A percentile compares a stretch with the other conserved stretches of the same genome.
phyloP scores from a whole-genome alignment of 2,329 filamentous ascomycete genomes.

The Fusarium sp. region DNA sequence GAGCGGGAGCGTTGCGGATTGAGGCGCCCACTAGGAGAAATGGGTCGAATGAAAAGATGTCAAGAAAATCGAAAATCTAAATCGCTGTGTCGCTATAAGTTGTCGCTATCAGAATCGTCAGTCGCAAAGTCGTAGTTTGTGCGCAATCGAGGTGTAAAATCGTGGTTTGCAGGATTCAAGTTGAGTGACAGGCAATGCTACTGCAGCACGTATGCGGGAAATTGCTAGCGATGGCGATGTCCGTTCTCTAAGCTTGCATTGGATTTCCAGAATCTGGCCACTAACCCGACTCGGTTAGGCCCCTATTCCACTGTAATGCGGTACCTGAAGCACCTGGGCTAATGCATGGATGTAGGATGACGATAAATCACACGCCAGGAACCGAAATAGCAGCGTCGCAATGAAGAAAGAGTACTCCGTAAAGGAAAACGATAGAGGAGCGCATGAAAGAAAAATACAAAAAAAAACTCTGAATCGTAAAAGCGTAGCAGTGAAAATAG shows the following conservation, averaged over 20 bases:
- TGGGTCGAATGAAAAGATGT: conserved; percentile 6
- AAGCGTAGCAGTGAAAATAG: conserved; percentile 9
- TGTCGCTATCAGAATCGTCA: conserved; percentile 20
- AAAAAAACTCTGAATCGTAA: conserved; percentile 4
- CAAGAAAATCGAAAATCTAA: conserved; percentile 3
- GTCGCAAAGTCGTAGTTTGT: conserved; percentile 16
- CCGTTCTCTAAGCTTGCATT: conserved; percentile 44
- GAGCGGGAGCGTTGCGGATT: conserved; percentile 18
- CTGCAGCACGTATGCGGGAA: conserved; percentile 54
- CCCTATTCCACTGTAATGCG: conserved; percentile 31
- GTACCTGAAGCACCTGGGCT: conserved; percentile 46
- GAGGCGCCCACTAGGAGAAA: conserved; percentile 6
- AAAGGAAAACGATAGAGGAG: not conserved
- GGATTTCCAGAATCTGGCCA: conserved; percentile 35
- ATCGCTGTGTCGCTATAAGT: conserved; percentile 18
- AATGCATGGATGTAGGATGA: conserved; percentile 35
- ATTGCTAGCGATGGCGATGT: conserved; percentile 55
- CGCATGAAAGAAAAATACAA: not conserved
- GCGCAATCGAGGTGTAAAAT: conserved; percentile 29
- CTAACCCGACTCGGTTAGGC: conserved; percentile 46
- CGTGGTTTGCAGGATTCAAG: conserved; percentile 42
- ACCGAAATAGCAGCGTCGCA: conserved; percentile 24
- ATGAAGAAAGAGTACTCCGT: not conserved
- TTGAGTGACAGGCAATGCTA: conserved; percentile 39
- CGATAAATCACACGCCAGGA: conserved; percentile 19